These are phyloP conservation scores for Tetrahymena thermophila DNA, from an alignment of 73 alveolate genomes.

Conservation along the genomic window DNA sequence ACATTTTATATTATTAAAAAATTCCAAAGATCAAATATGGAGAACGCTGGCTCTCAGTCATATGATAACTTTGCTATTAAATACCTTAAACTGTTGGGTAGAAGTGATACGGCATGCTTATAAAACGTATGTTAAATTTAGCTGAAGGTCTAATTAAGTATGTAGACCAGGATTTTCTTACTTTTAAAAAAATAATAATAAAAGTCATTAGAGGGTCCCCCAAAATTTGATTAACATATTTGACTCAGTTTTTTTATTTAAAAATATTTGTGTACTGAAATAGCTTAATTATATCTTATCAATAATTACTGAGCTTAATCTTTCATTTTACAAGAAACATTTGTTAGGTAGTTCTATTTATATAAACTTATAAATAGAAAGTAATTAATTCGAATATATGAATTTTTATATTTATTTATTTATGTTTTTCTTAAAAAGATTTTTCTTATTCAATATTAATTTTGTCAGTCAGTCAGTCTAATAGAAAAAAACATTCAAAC, in stretches of 20 bases:
- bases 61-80: not conserved
- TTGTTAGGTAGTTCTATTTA: not conserved
- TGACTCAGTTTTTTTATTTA: not conserved
- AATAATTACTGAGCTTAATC: not conserved
- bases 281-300: not conserved
- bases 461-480: not conserved
- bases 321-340: not conserved
- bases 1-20: not conserved
- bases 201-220: not conserved
- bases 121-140: not conserved
- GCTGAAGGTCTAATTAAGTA: not conserved
- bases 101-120: not conserved
- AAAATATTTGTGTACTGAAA: not conserved
- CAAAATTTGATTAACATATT: not conserved
- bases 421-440: not conserved
- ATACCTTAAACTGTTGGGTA: not conserved
- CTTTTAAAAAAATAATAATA: not conserved
- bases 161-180: not conserved
- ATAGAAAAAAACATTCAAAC: not conserved
- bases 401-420: too few relatives aligned
- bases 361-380: not conserved
- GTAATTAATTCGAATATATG: not conserved
- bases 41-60: not conserved
- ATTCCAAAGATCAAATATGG: not conserved
- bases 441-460: not conserved